These are phyloP conservation scores for Brassica nigra DNA, from an alignment of 345 rosid genomes.

Conservation along the genomic window DNA sequence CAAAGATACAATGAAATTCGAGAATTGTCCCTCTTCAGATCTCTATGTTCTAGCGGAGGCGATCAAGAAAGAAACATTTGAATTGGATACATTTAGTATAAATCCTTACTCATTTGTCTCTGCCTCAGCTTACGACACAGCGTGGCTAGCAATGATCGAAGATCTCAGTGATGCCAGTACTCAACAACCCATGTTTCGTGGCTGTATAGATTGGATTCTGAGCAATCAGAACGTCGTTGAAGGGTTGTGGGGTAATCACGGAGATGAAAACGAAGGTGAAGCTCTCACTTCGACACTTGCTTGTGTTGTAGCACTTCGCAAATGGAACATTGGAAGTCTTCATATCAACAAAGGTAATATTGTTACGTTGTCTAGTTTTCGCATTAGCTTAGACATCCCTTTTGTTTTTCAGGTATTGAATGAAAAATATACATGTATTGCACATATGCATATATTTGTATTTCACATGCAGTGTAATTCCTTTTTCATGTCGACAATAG, in stretches of 20 bases:
- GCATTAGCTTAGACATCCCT: neutral
- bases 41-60: slow-evolving; percentile 34
- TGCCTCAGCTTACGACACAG: slow-evolving; percentile 59
- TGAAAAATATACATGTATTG: neutral
- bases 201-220: slow-evolving; percentile 61
- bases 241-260: slow-evolving; percentile 55
- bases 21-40: neutral
- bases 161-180: slow-evolving; percentile 4
- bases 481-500: neutral
- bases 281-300: slow-evolving; percentile 56
- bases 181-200: slow-evolving; percentile 51
- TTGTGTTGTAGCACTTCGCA: slow-evolving; percentile 53
- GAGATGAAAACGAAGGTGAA: slow-evolving; percentile 32
- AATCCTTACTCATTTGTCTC: slow-evolving; percentile 40
- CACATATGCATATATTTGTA: neutral
- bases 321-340: slow-evolving; percentile 44
- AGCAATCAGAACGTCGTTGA: slow-evolving; percentile 43
- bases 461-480: neutral
- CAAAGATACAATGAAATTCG: slow-evolving; percentile 18
- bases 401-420: neutral
- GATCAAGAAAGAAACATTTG: slow-evolving; percentile 41
- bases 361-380: neutral
- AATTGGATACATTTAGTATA: neutral
- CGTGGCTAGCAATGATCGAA: slow-evolving; percentile 66
- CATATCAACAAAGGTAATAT: neutral